A percentile compares a stretch with the other conserved stretches of the same genome.
Evolutionary conservation across 495 filamentous ascomycete genomes (phyloP).

Genomic region (Evansstolkia leycettana): DNA sequence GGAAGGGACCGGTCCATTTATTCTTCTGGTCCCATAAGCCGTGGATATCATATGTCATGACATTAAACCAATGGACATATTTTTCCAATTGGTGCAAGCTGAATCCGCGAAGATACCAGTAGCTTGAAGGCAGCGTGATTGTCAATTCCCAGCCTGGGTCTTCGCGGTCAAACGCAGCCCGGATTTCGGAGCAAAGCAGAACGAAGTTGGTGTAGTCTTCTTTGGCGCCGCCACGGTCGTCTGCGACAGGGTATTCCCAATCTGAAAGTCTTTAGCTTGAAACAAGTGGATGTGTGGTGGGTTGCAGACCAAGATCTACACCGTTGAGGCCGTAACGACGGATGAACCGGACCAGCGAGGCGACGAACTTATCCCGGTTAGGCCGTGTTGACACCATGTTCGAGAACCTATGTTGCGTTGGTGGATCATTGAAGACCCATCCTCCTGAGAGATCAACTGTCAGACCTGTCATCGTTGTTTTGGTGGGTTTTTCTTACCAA

Average conservation of each 20-base stretch:
- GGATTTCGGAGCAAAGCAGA: conserved; percentile 29
- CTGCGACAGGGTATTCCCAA: conserved; percentile 39
- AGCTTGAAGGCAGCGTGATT: conserved; percentile 23
- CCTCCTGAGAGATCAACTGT: conserved; percentile 10
- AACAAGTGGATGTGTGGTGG: background rate
- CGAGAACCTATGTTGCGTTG: conserved; percentile 14
- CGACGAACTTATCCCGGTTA: conserved; percentile 32
- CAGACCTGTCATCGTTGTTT: no score
- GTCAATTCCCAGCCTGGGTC: conserved; percentile 24
- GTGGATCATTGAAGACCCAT: conserved; percentile 22
- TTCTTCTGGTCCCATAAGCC: conserved; percentile 6
- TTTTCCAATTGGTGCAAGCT: conserved; percentile 25
- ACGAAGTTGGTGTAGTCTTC: conserved; percentile 32
- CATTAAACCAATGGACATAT: conserved; percentile 35
- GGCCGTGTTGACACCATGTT: conserved; percentile 15
- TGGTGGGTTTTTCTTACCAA: no score
- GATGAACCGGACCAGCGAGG: conserved; percentile 29
- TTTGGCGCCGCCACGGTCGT: conserved; percentile 22
- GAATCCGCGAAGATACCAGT: conserved; percentile 33
- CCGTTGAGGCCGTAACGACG: conserved; percentile 38
- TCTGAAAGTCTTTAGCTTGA: conserved; percentile 20
- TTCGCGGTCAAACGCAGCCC: conserved; percentile 15
- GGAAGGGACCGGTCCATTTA: conserved; percentile 3
- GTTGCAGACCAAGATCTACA: conserved; percentile 33
- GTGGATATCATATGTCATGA: conserved; percentile 37